Conservation (phyloP, 495 filamentous ascomycete genomes). For the Pyrenopolyporus hunteri region DNA sequence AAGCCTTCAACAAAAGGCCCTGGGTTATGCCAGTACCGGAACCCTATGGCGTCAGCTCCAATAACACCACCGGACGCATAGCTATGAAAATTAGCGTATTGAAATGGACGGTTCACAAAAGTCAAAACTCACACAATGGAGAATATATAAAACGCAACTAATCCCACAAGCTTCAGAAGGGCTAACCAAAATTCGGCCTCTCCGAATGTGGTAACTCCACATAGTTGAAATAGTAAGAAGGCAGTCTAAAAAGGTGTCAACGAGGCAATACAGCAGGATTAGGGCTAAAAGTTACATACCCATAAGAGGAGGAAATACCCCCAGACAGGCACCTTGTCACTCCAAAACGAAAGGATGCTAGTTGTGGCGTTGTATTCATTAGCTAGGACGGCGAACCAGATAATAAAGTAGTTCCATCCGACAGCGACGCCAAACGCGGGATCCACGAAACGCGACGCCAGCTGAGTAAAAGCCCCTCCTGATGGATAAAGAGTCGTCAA, state of each 20-base stretch:
- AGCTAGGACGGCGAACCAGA: conserved; percentile 65
- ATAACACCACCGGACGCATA: conserved; percentile 58
- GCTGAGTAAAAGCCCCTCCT: conserved; percentile 63
- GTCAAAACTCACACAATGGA: conserved; percentile 59
- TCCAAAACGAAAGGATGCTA: conserved; percentile 67
- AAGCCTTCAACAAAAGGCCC: conserved; percentile 73
- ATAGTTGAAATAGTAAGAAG: conserved; percentile 54
- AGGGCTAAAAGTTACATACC: conserved; percentile 48
- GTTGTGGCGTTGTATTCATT: conserved; percentile 66
- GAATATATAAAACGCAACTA: conserved; percentile 72
- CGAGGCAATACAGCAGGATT: background rate
- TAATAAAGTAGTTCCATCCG: conserved; percentile 79
- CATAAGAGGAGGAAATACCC: conserved; percentile 72
- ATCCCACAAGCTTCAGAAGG: conserved; percentile 68
- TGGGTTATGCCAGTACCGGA: conserved; percentile 71
- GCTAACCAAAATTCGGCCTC: conserved; percentile 71
- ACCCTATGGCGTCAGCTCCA: conserved; percentile 58
- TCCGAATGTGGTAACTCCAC: conserved; percentile 60
- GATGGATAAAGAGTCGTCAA: conserved; percentile 73
- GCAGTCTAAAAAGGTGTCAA: conserved; percentile 43
- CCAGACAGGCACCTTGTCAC: conserved; percentile 53
- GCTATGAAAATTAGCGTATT: conserved; percentile 38
- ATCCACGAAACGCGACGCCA: conserved; percentile 74
- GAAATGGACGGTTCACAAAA: background rate
- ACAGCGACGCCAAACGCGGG: conserved; percentile 83